Base-by-base conservation (phyloP, 2,329 filamentous ascomycete genomes). In the Dothidotthia symphoricarpi region DNA sequence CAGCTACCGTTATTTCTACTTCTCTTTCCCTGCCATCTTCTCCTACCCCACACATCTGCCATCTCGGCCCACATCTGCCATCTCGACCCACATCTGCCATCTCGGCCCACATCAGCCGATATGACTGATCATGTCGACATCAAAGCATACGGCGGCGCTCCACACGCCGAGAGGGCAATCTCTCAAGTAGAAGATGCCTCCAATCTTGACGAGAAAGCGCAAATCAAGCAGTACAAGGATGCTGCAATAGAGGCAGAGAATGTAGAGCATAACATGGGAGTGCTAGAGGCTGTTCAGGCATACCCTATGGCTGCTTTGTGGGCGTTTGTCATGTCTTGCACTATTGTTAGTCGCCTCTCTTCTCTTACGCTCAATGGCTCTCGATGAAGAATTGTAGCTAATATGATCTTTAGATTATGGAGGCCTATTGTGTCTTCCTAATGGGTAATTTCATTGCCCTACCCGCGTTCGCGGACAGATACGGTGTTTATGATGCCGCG, bases 361-460 rank as follows among this genome's bases (percentile, higher is more conserved):
- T 41, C 10, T n/a, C 17, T 34, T 32, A 49, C 48, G 34, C 13
- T 44, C n/a, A 16, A 32, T 57, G 30, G 43, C 47, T 37, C 5
- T 45, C 4, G 16, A 22, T 31, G 28, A 28, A 34, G 29, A 39
- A 36, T 24, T 12, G 7, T 25, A 19, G 35, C 49, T 57, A 51
- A 59, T 28, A 22, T 14, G 8, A 30, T 42, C 0, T 28, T 31
- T 55, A 82, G 78, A 78, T 81, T 51, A 82, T 83, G 80, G 80
- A 82, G 59, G 76, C 78, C 4, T 83, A 80, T 69, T 73, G 73
- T 59, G 75, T 82, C 45, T 82, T 83, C 69, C 66, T 83, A 15
- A 80, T 76, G 55, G 74, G 75, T 32, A 74, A 77, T 41, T 83
- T 83, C 61, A 63, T 82, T 28, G 77, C 78, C 40, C 69, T 75